Percentiles rank a stretch among this genome's conserved stretches.
Conservation (phyloP, 129 eudicot species). For the Ambrosia trifida region DNA sequence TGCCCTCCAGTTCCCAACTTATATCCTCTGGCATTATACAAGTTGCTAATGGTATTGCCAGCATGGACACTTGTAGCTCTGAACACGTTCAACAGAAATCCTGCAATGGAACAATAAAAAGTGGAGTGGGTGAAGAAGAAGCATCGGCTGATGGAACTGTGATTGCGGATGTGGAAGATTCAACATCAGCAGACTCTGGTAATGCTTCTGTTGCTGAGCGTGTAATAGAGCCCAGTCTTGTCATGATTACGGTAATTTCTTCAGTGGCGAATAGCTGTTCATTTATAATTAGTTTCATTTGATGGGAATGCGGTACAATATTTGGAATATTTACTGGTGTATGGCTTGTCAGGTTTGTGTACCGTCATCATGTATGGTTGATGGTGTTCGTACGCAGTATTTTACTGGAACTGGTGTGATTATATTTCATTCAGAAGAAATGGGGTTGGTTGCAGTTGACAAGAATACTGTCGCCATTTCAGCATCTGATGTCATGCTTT, state of each 20-base stretch:
- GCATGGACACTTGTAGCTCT: slow-evolving; percentile 52
- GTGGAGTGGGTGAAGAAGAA: slow-evolving; percentile 55
- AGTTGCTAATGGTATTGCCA: slow-evolving; percentile 43
- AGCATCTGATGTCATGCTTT: slow-evolving; percentile 89
- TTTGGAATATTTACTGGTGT: slow-evolving; percentile 4
- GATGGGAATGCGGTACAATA: slow-evolving; percentile 6
- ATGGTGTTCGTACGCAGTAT: slow-evolving; percentile 91
- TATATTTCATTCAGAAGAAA: no score
- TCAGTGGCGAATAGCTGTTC: not conserved
- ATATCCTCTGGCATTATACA: slow-evolving; percentile 38
- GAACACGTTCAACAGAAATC: slow-evolving; percentile 53
- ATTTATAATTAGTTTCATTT: not conserved
- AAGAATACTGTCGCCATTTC: slow-evolving; percentile 90
- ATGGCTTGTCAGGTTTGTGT: slow-evolving; percentile 71
- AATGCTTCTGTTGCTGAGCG: slow-evolving; percentile 88
- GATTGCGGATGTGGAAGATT: slow-evolving; percentile 45
- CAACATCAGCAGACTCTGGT: slow-evolving; percentile 48
- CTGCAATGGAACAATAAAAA: slow-evolving; percentile 48
- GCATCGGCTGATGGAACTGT: slow-evolving; percentile 53
- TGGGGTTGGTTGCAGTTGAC: slow-evolving; percentile 51
- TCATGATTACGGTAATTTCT: slow-evolving; percentile 77
- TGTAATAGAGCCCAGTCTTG: slow-evolving; percentile 85
- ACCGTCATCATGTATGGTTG: slow-evolving; percentile 93
- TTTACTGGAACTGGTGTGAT: slow-evolving; percentile 87
- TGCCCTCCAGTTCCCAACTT: slow-evolving; percentile 49